Base-by-base conservation (phyloP, 2,329 filamentous ascomycete species). In the Paraphaeosphaeria minitans region DNA sequence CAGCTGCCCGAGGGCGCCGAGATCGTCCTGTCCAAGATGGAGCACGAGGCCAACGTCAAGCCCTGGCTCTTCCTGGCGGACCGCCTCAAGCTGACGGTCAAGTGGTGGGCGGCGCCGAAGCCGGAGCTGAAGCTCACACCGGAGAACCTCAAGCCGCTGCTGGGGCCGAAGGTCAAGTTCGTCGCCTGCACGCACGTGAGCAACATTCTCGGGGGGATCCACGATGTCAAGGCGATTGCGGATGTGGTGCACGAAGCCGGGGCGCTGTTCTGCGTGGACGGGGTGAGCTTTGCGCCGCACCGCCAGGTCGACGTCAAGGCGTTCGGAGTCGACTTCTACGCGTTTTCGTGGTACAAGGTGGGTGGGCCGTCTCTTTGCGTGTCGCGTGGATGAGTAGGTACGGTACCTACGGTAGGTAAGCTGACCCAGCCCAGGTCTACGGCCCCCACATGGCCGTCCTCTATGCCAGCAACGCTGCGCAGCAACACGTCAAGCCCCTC, bases 291-390 rank as follows among this genome's bases (percentile, higher is more conserved):
- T 68, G 90, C 90, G 0, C 91, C 91, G 0, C 91, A 94, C 73
- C 82, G 89, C 4, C 80, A 80, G 8, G 77, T 94, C 12, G 88
- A 94, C 71, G 88, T 93, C 4, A 81, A 85, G 62, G 85, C 78
- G 0, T 80, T 92, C 0, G 89, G 84, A 0, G 88, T 89, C 0
- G 91, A 94, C 70, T 88, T 93, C 65, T 94, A 93, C 73, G 69
- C 82, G n/a, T 92, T 93, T 70, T 88, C 84, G 0, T 93, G 90
- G 90, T 93, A 93, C 77, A 94, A 94, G 73, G 80, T 81, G 65
- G 4, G 60, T 29, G n/a, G n/a, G n/a, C n/a, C n/a, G n/a, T n/a
- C n/a, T n/a, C n/a, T n/a, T n/a, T n/a, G n/a, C n/a, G n/a, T n/a
- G n/a, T n/a, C n/a, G n/a, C n/a, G n/a, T n/a, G n/a, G n/a, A n/a